Percentiles rank a stretch among this genome's conserved stretches.
Evolutionary conservation across 2,329 filamentous ascomycete species (phyloP).

Genomic region (Colletotrichum sublineola): DNA sequence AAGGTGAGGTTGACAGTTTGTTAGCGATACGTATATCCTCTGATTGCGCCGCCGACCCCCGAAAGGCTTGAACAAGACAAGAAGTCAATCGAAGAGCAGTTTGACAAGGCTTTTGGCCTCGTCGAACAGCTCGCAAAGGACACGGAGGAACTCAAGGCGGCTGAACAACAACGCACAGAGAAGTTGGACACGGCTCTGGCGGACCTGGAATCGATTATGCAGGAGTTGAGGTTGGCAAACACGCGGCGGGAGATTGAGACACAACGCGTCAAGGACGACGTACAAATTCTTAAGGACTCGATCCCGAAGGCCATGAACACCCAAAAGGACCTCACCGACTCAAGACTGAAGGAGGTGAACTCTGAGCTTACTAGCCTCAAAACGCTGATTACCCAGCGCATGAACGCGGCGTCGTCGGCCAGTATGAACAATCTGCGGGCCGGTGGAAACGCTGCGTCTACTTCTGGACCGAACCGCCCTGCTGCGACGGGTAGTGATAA

Average conservation of each 20-base stretch:
- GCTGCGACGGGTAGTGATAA: constrained; percentile 48
- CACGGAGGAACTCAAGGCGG: constrained; percentile 87
- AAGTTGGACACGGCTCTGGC: constrained; percentile 83
- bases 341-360: constrained; percentile 85
- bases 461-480: constrained; percentile 7
- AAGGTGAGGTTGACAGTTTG: constrained; percentile 45
- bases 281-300: constrained; percentile 83
- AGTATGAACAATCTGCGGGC: constrained; percentile 46
- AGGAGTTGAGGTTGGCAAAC: constrained; percentile 84
- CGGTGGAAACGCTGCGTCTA: constrained; percentile 44
- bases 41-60: constrained; percentile 93
- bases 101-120: constrained; percentile 90
- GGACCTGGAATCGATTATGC: constrained; percentile 87
- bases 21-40: constrained; percentile 88
- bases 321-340: constrained; percentile 87
- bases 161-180: constrained; percentile 87
- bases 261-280: constrained; percentile 86
- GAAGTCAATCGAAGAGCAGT: constrained; percentile 90
- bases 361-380: constrained; percentile 93
- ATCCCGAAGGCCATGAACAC: constrained; percentile 91
- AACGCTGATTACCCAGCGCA: constrained; percentile 79
- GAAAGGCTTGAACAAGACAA: constrained; percentile 97
- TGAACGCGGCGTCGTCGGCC: constrained; percentile 56
- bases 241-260: constrained; percentile 89
- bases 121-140: constrained; percentile 94